These are phyloP conservation scores for Scedosporium apiospermum DNA, from an alignment of 2,329 filamentous ascomycete genomes.

Conservation along the genomic window DNA sequence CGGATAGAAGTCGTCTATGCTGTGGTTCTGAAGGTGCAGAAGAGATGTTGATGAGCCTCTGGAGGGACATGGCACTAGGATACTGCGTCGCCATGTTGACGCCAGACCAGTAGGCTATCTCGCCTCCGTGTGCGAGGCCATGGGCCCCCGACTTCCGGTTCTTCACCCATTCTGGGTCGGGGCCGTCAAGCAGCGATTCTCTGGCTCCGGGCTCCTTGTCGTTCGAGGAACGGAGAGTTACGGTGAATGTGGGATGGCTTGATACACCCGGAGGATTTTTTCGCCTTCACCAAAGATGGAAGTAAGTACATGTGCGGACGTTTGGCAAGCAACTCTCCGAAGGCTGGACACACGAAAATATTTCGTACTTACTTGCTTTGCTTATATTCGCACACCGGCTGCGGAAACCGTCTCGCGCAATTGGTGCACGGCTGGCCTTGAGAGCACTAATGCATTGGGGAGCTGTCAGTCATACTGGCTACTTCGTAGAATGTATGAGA, in stretches of 20 bases:
- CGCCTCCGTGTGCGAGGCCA: slow-evolving; percentile 5
- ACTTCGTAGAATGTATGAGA: background rate
- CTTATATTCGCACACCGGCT: slow-evolving; percentile 39
- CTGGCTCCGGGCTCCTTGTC: background rate
- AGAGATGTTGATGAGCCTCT: slow-evolving; percentile 1
- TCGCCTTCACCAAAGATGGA: background rate
- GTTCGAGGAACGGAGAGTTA: background rate
- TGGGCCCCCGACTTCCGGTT: background rate
- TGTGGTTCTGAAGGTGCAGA: background rate
- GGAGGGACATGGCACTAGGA: slow-evolving; percentile 3
- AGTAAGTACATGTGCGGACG: background rate
- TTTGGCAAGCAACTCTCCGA: too few relatives aligned
- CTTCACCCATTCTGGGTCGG: background rate
- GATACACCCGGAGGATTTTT: slow-evolving; percentile 5
- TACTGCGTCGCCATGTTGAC: slow-evolving; percentile 6
- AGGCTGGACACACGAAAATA: background rate
- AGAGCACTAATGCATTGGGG: slow-evolving; percentile 32
- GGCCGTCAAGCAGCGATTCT: background rate
- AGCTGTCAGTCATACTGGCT: background rate
- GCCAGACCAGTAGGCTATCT: slow-evolving; percentile 6
- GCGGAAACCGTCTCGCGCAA: slow-evolving; percentile 41
- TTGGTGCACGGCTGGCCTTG: slow-evolving; percentile 45
- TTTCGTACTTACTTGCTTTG: slow-evolving; percentile 14
- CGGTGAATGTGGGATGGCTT: slow-evolving; percentile 5
- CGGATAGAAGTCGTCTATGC: background rate